These are phyloP conservation scores for Rhizoctonia solani DNA, from an alignment of 1,284 basidiomycete genomes.

Conservation along the genomic window DNA sequence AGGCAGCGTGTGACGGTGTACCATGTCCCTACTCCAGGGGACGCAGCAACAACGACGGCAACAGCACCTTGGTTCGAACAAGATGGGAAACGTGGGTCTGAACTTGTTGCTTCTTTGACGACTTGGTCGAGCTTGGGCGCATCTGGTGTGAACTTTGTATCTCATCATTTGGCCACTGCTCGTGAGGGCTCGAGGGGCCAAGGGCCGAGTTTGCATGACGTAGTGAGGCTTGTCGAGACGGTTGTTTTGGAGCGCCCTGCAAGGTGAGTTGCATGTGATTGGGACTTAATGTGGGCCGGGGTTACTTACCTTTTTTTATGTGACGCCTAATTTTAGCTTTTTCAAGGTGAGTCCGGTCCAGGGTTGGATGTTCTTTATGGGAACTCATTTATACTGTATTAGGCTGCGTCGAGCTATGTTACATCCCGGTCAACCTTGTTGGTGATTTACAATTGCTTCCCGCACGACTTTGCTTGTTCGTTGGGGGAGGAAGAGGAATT, in stretches of 20 bases:
- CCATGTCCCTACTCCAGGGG: neutral
- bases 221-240: slow-evolving; percentile 11
- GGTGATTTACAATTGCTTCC: slow-evolving; percentile 4
- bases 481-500: slow-evolving; percentile 18
- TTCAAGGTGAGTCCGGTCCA: slow-evolving; percentile 10
- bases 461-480: slow-evolving; percentile 25
- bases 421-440: slow-evolving; percentile 8
- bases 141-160: slow-evolving; percentile 9
- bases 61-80: slow-evolving; percentile 24
- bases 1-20: slow-evolving; percentile 15
- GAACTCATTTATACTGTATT: neutral
- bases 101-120: slow-evolving; percentile 22
- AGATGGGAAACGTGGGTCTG: slow-evolving; percentile 15
- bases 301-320: neutral
- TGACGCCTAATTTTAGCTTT: slow-evolving; percentile 3
- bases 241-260: slow-evolving; percentile 21
- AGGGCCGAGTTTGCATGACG: slow-evolving; percentile 15
- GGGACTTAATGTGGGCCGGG: neutral
- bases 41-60: too few relatives aligned
- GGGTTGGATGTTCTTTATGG: neutral
- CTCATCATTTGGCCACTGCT: slow-evolving; percentile 22
- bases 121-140: slow-evolving; percentile 27
- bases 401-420: slow-evolving; percentile 20
- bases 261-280: neutral
- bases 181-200: slow-evolving; percentile 9